Conservation (phyloP, 768 basidiomycete genomes). For the Mycena belliarum region DNA sequence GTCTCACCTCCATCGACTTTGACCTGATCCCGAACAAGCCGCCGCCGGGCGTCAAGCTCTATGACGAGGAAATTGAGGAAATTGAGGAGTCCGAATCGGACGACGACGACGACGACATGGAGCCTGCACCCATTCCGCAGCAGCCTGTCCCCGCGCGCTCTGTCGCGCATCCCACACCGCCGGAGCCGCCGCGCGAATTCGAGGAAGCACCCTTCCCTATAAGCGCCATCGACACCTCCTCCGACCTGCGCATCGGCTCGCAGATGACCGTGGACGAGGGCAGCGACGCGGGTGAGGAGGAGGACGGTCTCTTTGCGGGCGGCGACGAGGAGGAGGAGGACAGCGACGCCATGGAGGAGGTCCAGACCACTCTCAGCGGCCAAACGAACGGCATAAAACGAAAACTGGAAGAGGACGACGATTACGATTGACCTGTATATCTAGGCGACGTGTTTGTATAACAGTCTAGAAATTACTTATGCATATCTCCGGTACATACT, state of each 20-base stretch:
- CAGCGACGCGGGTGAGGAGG: constrained; percentile 74
- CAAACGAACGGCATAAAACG: constrained; percentile 69
- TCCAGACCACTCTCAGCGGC: constrained; percentile 50
- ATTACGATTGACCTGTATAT: constrained; percentile 46
- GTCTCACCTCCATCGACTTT: constrained; percentile 81
- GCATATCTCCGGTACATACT: constrained; percentile 12
- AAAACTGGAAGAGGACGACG: constrained; percentile 84
- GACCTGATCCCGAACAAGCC: constrained; percentile 85
- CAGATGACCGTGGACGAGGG: constrained; percentile 51
- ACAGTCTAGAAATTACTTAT: constrained; percentile 17
- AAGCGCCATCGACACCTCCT: constrained; percentile 61
- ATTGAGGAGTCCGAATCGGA: constrained; percentile 75
- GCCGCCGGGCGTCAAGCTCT: constrained; percentile 72
- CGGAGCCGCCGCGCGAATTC: constrained; percentile 33
- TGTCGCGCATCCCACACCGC: constrained; percentile 31
- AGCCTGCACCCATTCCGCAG: constrained; percentile 55
- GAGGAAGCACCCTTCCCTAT: constrained; percentile 60
- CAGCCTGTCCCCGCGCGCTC: constrained; percentile 24
- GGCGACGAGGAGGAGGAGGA: constrained; percentile 77
- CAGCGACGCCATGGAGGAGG: constrained; percentile 82
- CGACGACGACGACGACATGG: constrained; percentile 69
- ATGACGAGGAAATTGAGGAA: constrained; percentile 82
- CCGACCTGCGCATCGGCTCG: constrained; percentile 62
- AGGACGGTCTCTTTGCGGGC: constrained; percentile 75
- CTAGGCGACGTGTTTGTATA: constrained; percentile 24